phyloP scores from a whole-genome alignment of 768 basidiomycete species.

The Amylocystis lapponica region DNA sequence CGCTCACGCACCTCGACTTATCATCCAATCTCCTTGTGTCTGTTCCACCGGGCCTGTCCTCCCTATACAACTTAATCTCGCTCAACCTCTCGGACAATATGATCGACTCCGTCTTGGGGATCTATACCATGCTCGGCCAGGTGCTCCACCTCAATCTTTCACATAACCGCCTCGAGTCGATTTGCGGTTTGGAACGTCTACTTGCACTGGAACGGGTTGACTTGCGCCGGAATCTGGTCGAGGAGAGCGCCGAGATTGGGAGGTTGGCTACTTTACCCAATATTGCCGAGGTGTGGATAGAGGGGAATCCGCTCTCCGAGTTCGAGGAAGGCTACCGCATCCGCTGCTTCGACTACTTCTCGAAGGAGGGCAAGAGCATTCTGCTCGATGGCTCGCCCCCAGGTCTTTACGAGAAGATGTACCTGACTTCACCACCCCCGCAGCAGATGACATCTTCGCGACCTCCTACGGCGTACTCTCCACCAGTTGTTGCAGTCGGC shows the following conservation, averaged over 20 bases:
- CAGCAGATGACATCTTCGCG: slow-evolving; percentile 49
- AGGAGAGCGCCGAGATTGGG: slow-evolving; percentile 82
- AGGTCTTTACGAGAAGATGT: slow-evolving; percentile 65
- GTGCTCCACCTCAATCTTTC: slow-evolving; percentile 76
- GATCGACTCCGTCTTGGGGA: slow-evolving; percentile 91
- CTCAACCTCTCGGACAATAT: slow-evolving; percentile 97
- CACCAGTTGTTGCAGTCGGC: slow-evolving; percentile 56
- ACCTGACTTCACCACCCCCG: slow-evolving; percentile 41
- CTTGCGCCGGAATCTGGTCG: slow-evolving; percentile 70
- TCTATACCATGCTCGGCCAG: slow-evolving; percentile 76
- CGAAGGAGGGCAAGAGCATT: slow-evolving; percentile 74
- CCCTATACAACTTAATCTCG: slow-evolving; percentile 75
- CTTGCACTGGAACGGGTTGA: slow-evolving; percentile 81
- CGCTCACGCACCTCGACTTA: slow-evolving; percentile 79
- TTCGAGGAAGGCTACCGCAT: slow-evolving; percentile 66
- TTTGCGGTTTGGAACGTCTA: slow-evolving; percentile 92
- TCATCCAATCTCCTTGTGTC: slow-evolving; percentile 89
- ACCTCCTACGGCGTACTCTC: slow-evolving; percentile 47
- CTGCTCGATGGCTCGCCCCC: slow-evolving; percentile 70
- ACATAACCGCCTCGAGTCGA: slow-evolving; percentile 86
- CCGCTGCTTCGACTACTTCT: slow-evolving; percentile 79
- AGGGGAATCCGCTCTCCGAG: slow-evolving; percentile 78
- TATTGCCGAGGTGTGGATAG: slow-evolving; percentile 74
- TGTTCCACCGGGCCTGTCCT: slow-evolving; percentile 70
- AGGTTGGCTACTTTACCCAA: slow-evolving; percentile 76